Conservation (phyloP, 106 monocot genomes). For the Dendrobium officinale region DNA sequence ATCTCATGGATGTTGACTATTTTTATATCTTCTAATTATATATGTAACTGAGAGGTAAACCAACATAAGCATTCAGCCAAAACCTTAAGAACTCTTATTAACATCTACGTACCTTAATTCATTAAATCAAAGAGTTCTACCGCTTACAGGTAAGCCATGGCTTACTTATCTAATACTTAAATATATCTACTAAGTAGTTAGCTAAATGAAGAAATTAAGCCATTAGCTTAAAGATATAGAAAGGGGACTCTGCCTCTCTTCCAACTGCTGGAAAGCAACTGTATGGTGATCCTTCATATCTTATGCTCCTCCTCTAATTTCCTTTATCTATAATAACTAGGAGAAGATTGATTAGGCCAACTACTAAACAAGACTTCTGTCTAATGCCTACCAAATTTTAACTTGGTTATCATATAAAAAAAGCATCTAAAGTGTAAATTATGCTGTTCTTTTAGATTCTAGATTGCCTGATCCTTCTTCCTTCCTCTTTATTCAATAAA, state of each 20-base stretch:
- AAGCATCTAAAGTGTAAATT: neutral
- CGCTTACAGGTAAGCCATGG: neutral
- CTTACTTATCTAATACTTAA: neutral
- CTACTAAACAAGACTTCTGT: neutral
- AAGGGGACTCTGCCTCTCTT: neutral
- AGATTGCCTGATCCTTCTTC: neutral
- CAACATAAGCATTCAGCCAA: too few species aligned
- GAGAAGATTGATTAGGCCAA: slow-evolving; percentile 2
- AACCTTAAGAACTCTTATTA: too few species aligned
- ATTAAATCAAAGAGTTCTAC: too few species aligned
- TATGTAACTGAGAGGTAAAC: too few species aligned
- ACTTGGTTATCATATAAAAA: neutral
- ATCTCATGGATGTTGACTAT: too few species aligned
- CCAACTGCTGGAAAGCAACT: neutral
- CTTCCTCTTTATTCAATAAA: neutral
- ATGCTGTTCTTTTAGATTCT: neutral
- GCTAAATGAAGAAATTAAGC: neutral
- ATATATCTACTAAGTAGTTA: neutral
- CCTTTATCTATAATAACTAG: neutral
- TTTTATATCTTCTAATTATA: too few species aligned
- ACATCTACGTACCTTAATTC: too few species aligned
- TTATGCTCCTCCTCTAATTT: neutral
- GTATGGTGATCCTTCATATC: neutral
- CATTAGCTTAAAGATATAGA: neutral
- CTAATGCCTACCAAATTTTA: neutral